These are phyloP conservation scores for Kitagawia praeruptora DNA, from an alignment of 129 eudicot species.

Conservation along the genomic window DNA sequence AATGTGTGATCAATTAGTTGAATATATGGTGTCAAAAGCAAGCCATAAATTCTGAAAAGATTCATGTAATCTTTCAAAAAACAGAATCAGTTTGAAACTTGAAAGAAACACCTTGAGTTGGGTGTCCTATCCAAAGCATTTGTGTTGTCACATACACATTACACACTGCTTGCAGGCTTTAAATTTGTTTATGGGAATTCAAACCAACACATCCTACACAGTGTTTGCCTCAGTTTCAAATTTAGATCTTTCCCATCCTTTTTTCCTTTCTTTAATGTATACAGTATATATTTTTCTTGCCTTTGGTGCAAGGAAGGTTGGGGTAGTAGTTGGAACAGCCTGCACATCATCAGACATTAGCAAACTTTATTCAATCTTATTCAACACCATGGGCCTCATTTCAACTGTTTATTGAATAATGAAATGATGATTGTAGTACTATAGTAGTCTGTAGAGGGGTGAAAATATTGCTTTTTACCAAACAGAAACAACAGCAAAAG, in stretches of 20 bases:
- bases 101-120: neutral
- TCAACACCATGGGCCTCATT: slow-evolving; percentile 2
- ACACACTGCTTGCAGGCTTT: slow-evolving; percentile 1
- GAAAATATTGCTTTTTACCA: slow-evolving; percentile 3
- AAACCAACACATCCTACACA: neutral
- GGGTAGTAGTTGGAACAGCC: slow-evolving; percentile 6
- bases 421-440: neutral
- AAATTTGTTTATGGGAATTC: slow-evolving; percentile 3
- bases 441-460: neutral
- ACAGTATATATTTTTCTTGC: too few relatives aligned
- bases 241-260: neutral
- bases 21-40: neutral
- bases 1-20: neutral
- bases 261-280: neutral
- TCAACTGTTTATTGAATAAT: slow-evolving; percentile 3
- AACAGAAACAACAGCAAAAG: neutral
- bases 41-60: neutral
- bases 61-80: neutral
- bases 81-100: neutral
- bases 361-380: neutral
- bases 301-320: neutral
- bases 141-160: slow-evolving; percentile 5
- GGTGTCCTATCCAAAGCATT: neutral
- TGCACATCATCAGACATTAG: slow-evolving; percentile 4
- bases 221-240: neutral